A percentile compares a stretch with the other conserved stretches of the same genome.
phyloP scores from a whole-genome alignment of 257 asterid species.

The Eucommia ulmoides region DNA sequence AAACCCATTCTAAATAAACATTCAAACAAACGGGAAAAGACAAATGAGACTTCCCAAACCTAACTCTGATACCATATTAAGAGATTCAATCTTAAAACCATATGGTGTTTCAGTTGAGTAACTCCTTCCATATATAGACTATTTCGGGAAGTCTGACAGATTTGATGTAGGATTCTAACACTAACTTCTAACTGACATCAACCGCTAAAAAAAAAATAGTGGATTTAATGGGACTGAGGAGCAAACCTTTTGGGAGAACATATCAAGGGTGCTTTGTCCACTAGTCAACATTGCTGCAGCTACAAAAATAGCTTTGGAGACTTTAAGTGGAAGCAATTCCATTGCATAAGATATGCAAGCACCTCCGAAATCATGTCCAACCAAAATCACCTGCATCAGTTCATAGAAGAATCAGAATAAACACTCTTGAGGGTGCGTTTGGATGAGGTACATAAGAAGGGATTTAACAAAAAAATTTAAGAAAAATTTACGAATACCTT shows the following conservation, averaged over 20 bases:
- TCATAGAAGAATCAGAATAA: slow-evolving; percentile 9
- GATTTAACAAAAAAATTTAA: neutral
- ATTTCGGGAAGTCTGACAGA: too few relatives aligned
- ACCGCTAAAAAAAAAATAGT: too few relatives aligned
- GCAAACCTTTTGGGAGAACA: slow-evolving; percentile 77
- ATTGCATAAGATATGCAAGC: slow-evolving; percentile 80
- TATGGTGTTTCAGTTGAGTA: too few relatives aligned
- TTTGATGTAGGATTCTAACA: too few relatives aligned
- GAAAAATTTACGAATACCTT: neutral
- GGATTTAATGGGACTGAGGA: too few relatives aligned
- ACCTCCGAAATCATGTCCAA: slow-evolving; percentile 98
- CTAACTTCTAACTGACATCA: too few relatives aligned
- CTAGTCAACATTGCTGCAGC: slow-evolving; percentile 86
- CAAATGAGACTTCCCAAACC: too few relatives aligned
- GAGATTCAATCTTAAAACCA: too few relatives aligned
- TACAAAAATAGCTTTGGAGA: slow-evolving; percentile 76
- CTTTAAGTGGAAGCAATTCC: slow-evolving; percentile 66
- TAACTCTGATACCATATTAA: too few relatives aligned
- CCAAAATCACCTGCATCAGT: slow-evolving; percentile 72
- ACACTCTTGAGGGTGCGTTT: neutral
- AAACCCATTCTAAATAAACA: too few relatives aligned
- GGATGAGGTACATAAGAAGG: neutral
- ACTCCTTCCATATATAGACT: too few relatives aligned
- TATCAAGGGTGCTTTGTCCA: slow-evolving; percentile 85
- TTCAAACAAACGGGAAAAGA: too few relatives aligned